These are phyloP conservation scores for Suillus variegatus DNA, from an alignment of 768 basidiomycete species.

Conservation along the genomic window DNA sequence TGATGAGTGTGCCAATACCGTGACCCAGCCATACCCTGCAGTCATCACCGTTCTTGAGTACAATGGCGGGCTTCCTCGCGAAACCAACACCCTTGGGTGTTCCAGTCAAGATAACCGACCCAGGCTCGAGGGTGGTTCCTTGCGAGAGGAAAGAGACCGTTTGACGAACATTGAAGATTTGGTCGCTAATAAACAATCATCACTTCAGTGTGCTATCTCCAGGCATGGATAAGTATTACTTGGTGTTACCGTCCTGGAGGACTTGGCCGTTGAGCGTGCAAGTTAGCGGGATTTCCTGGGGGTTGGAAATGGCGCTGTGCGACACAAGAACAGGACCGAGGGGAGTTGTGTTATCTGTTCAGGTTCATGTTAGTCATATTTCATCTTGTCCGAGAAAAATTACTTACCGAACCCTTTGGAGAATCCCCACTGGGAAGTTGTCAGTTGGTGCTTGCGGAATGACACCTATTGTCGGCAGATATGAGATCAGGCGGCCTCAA, in stretches of 20 bases:
- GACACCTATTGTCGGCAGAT: slow-evolving; percentile 51
- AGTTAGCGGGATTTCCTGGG: slow-evolving; percentile 63
- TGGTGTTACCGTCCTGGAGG: slow-evolving; percentile 78
- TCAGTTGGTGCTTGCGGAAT: slow-evolving; percentile 81
- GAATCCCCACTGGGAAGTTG: slow-evolving; percentile 84
- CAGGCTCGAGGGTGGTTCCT: slow-evolving; percentile 80
- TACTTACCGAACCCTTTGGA: slow-evolving; percentile 80
- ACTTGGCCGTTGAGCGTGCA: slow-evolving; percentile 65
- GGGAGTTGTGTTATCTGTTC: slow-evolving; percentile 48
- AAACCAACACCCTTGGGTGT: slow-evolving; percentile 85
- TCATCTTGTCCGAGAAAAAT: background rate
- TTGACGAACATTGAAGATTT: slow-evolving; percentile 78
- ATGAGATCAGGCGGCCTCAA: background rate
- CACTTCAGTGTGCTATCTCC: background rate
- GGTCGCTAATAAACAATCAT: slow-evolving; percentile 49
- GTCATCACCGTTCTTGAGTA: slow-evolving; percentile 73
- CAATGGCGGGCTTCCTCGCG: slow-evolving; percentile 67
- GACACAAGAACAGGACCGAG: slow-evolving; percentile 83
- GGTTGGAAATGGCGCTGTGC: slow-evolving; percentile 59
- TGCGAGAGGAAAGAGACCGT: slow-evolving; percentile 83
- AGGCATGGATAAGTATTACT: slow-evolving; percentile 39
- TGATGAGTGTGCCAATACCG: slow-evolving; percentile 80
- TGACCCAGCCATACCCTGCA: slow-evolving; percentile 67
- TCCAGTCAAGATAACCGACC: slow-evolving; percentile 81
- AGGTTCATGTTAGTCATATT: background rate